Conservation (phyloP, 2,329 filamentous ascomycete genomes). For the Aphanocladium album region DNA sequence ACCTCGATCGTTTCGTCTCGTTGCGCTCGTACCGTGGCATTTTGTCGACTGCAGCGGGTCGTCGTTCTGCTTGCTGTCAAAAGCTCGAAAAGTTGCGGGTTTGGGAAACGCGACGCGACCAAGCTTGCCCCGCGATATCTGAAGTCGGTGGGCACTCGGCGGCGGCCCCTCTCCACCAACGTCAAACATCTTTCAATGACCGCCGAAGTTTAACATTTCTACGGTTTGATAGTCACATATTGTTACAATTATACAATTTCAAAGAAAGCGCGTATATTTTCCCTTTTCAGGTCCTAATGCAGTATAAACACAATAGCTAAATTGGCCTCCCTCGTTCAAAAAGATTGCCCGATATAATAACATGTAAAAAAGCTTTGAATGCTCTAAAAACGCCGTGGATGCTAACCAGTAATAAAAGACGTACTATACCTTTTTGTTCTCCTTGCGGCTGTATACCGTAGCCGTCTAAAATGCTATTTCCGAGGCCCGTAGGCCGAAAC, state of each 20-base stretch:
- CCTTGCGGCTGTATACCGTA: constrained; percentile 5
- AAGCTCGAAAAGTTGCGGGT: not conserved
- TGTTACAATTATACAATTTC: not conserved
- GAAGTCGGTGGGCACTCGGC: not conserved
- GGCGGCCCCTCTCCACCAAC: not conserved
- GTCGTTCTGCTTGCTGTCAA: not conserved
- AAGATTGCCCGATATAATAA: constrained; percentile 10
- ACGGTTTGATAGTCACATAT: not conserved
- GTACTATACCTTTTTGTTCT: constrained; percentile 15
- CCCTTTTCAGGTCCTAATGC: not conserved
- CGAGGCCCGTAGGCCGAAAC: constrained; percentile 10
- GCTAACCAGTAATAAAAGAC: constrained; percentile 8
- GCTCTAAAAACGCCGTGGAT: constrained; percentile 14
- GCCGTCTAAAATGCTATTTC: constrained; percentile 13
- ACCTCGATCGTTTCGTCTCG: not conserved
- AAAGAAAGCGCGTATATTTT: constrained; percentile 6
- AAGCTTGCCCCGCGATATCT: constrained; percentile 9
- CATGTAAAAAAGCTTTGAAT: constrained; percentile 5
- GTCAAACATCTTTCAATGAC: not conserved
- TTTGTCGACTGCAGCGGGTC: constrained; percentile 7
- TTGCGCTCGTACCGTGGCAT: constrained; percentile 23
- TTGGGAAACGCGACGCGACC: constrained; percentile 9
- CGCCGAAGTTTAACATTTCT: not conserved
- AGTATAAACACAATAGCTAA: constrained; percentile 8
- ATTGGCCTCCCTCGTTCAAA: not conserved